Evolutionary conservation across 768 basidiomycete genomes (phyloP), one percentile per base, ranked within the genome.

Genomic region (Pulveroboletus sp.): DNA sequence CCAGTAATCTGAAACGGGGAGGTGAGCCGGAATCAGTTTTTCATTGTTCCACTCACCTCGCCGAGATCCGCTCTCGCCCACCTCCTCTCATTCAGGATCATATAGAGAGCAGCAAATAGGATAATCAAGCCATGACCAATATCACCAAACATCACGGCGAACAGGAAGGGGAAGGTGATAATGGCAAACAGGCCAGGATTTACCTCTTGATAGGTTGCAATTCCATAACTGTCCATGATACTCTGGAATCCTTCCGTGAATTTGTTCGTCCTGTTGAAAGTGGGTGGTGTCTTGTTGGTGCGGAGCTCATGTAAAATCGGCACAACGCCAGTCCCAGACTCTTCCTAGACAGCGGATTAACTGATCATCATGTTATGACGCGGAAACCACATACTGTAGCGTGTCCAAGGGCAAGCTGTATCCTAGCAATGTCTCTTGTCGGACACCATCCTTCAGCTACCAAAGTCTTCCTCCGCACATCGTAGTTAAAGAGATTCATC

Each of bases 121-220:
- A 90, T 87, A 62, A 98, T 83, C 52, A 81, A 73, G 28, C 93
- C 96, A 70, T 99, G 96, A 3, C 96, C 96, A 63, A 98, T 89
- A 70, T 99, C 96, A 61, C 96, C 96, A 65, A 99, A 99, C 96
- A 99, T 99, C 72, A 99, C 91, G 5, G 93, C 95, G 61, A 98
- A 99, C 57, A 99, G 71, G 82, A 99, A 98, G 0, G 96, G 96
- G 82, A 96, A 96, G 2, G 93, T 96, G 58, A 88, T 74, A 57
- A 90, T 74, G 0, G 91, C 92, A 69, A 95, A 95, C 27, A 98
- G 71, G 47, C 94, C 96, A 17, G 96, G 95, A 66, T 98, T 98
- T 66, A 93, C 84, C 69, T 99, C 96, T 66, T 97, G 90, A 66
- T 99, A 98, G 1, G 81, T 84, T 12, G 93, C 89, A 45, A 91